Evolutionary conservation across 139 green algal genomes (phyloP), one percentile per base, ranked within the genome.

Genomic region (Chlorella vulgaris): DNA sequence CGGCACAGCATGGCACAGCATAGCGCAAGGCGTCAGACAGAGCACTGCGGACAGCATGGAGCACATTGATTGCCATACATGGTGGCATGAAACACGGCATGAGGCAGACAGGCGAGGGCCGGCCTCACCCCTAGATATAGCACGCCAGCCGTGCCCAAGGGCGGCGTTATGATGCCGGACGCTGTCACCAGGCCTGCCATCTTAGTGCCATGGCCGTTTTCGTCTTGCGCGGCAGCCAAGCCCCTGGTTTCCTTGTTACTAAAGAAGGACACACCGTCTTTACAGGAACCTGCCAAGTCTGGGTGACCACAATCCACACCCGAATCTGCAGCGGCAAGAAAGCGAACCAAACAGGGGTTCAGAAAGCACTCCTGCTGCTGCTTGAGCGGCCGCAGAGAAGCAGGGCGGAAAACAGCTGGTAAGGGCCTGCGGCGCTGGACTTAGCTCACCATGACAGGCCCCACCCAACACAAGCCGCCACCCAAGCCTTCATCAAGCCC

Each of bases 101-200:
- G n/a, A 55, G 47, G 47, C 47, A 15, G 47, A 55, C 29, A 7
- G 1, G 1, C 19, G 33, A 4, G 8, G 19, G 1, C 29, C 13
- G 4, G 3, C 2, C 73, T 35, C 73, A 79, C 73, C 73, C 73
- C 73, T 4, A 28, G 7, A 8, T 79, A 22, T 51, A 79, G 40
- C 7, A 79, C 39, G 35, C 73, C 73, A 2, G 26, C 53, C 5
- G 50, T 47, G 73, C 73, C 73, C 1, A 0, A n/a, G n/a, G n/a
- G n/a, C n/a, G n/a, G n/a, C n/a, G n/a, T 5, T 0, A 0, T 13
- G 53, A 51, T 51, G 8, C 24, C 19, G 18, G 10, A 3, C 26
- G 73, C 35, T 0, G 35, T 35, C 35, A 79, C 39, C 24, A 79
- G 21, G 36, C 73, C 73, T 1, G 73, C 51, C 53, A 79, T 50